A percentile compares a stretch with the other conserved stretches of the same genome.
phyloP scores from a whole-genome alignment of 129 eudicot species.

The Ambrosia trifida region DNA sequence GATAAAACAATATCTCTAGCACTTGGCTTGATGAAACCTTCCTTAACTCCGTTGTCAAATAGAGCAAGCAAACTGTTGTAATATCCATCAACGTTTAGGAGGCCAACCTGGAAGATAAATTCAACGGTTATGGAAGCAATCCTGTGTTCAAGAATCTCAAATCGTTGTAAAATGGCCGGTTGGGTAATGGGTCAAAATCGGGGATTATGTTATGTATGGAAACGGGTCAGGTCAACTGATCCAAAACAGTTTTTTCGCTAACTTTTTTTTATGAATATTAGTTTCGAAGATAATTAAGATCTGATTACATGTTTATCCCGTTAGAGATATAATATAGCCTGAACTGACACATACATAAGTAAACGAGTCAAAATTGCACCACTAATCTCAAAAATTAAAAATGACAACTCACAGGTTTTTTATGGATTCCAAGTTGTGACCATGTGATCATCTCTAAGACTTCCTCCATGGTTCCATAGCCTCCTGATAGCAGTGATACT shows the following conservation, averaged over 20 bases:
- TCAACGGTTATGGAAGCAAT: conserved; percentile 16
- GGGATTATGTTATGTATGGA: neutral
- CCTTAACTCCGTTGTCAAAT: conserved; percentile 92
- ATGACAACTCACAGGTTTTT: conserved; percentile 58
- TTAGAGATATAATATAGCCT: neutral
- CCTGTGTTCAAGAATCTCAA: neutral
- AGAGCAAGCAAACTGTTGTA: conserved; percentile 76
- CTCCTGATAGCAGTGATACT: conserved; percentile 50
- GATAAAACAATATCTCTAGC: conserved; percentile 81
- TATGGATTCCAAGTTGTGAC: conserved; percentile 94
- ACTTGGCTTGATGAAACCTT: conserved; percentile 85
- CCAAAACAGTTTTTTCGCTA: neutral
- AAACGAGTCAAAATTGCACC: neutral
- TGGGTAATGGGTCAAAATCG: neutral
- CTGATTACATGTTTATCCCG: neutral
- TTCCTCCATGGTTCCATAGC: conserved; percentile 99
- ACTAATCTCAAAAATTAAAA: neutral
- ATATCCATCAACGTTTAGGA: conserved; percentile 90
- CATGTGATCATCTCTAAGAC: conserved; percentile 95
- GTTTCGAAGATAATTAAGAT: neutral
- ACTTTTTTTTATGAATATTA: neutral
- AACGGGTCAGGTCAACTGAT: neutral
- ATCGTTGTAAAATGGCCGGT: neutral
- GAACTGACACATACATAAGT: neutral
- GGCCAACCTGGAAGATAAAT: conserved; percentile 62